Conservation (phyloP, 441 rosid species). For the Theobroma grandiflorum region DNA sequence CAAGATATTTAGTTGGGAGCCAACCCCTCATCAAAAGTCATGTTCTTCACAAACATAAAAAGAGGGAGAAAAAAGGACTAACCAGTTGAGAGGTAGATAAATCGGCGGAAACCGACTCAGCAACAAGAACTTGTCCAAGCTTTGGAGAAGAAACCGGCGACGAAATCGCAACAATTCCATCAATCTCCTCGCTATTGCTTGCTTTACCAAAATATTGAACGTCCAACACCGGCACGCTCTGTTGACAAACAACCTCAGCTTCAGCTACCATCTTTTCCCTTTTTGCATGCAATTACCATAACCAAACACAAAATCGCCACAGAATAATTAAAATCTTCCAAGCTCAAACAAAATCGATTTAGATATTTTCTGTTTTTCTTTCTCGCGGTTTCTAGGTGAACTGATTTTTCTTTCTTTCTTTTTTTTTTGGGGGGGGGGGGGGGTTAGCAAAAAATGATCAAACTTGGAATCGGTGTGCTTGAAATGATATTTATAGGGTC, state of each 20-base stretch:
- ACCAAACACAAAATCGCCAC: constrained; percentile 21
- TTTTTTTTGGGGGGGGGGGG: too few relatives aligned
- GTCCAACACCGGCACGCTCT: constrained; percentile 57
- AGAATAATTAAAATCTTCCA: constrained; percentile 9
- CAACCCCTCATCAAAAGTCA: constrained; percentile 11
- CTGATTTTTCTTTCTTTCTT: background rate
- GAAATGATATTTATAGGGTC: constrained; percentile 16
- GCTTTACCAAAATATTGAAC: constrained; percentile 51
- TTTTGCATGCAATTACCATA: constrained; percentile 29
- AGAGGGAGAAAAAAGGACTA: constrained; percentile 23
- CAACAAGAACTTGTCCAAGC: constrained; percentile 40
- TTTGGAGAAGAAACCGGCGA: constrained; percentile 55
- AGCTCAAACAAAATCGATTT: constrained; percentile 9
- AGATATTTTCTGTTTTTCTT: constrained; percentile 14
- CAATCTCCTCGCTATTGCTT: constrained; percentile 39
- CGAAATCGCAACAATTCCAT: constrained; percentile 44
- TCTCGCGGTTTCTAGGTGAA: constrained; percentile 23
- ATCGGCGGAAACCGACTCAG: constrained; percentile 50
- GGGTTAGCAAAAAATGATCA: constrained; percentile 16
- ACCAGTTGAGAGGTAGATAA: constrained; percentile 47
- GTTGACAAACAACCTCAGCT: constrained; percentile 59
- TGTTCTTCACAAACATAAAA: background rate
- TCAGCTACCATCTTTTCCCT: constrained; percentile 66
- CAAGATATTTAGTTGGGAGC: background rate
- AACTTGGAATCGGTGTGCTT: background rate